Evolutionary conservation across 1,139 yeast species (phyloP), one percentile per base, ranked within the genome.

Genomic region (Geotrichum phurueaensis): DNA sequence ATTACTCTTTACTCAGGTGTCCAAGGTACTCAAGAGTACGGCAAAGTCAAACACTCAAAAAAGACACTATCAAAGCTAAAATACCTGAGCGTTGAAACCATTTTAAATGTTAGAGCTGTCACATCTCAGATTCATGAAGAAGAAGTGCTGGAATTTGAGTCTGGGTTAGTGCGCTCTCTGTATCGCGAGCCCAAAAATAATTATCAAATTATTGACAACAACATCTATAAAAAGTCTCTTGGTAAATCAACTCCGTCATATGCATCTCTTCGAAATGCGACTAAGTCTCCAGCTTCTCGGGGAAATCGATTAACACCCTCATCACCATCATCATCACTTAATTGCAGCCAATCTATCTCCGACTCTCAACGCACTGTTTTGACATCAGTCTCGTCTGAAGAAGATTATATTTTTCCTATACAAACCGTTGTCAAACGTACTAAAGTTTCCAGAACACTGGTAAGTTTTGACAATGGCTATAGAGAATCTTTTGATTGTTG

Each of bases 391-490:
- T 33, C 39, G 3, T 33, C 39, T 3, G 39, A 33, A 6, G 39
- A 33, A 33, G 39, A 33, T 33, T 33, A 3, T 9, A 33, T 33
- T 33, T 33, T 12, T 33, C 39, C 39, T 7, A 33, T n/a, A 3
- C 39, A 9, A 47, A 9, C 10, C 3, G 9, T 47, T 6, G 50
- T 47, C 22, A 20, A 47, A 47, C 50, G 50, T 20, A 47, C 23
- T 15, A 23, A 47, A 47, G 27, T 25, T 18, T 20, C 48, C 13
- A 48, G 50, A n/a, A 60, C 60, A 12, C 33, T 58, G 4, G 55
- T 61, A 2, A 50, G 47, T 22, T 61, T 61, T 51, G 55, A 53
- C 43, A 58, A 61, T 25, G 63, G 61, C 13, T n/a, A 47, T 23
- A 27, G 31, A 31, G 55, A 52, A 43, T 25, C 51, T 5, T 56